These are phyloP conservation scores for Ascochyta fabae DNA, from an alignment of 2,329 filamentous ascomycete species.

Conservation along the genomic window DNA sequence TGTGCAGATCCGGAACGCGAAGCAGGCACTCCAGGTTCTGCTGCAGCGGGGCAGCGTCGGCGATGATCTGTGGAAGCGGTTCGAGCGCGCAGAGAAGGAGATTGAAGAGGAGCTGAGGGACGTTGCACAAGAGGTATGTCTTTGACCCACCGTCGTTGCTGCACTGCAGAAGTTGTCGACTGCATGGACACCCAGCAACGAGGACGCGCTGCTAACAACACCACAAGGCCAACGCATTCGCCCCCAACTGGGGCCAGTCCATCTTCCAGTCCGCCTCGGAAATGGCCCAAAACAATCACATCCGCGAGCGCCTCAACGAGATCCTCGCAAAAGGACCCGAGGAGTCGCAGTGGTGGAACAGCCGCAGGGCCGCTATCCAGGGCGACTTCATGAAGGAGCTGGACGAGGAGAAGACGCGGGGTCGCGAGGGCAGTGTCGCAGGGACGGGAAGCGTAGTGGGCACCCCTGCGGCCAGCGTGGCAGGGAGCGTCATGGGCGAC, in stretches of 20 bases:
- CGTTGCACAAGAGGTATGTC: conserved; percentile 83
- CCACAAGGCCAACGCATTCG: conserved; percentile 83
- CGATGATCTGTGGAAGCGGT: conserved; percentile 94
- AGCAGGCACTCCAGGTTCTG: conserved; percentile 82
- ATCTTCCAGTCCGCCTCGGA: conserved; percentile 99
- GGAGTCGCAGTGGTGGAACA: conserved; percentile 94
- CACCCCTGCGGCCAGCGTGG: conserved; percentile 17
- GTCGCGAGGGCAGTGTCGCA: conserved; percentile 20
- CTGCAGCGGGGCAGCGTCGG: conserved; percentile 91
- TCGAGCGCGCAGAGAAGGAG: conserved; percentile 91
- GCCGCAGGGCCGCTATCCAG: conserved; percentile 75
- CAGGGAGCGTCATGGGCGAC: conserved; percentile 56
- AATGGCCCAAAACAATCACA: conserved; percentile 81
- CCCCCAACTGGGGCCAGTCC: conserved; percentile 85
- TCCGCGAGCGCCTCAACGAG: conserved; percentile 77
- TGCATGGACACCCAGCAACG: too few relatives aligned
- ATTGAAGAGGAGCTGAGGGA: conserved; percentile 96
- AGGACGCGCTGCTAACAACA: conserved; percentile 20
- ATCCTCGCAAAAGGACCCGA: conserved; percentile 72
- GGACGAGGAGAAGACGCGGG: conserved; percentile 60
- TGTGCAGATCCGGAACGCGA: conserved; percentile 84
- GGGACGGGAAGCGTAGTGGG: conserved; percentile 17
- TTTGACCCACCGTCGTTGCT: neutral
- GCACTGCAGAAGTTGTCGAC: conserved; percentile 23
- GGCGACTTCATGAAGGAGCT: conserved; percentile 85